Base-by-base conservation (phyloP, 768 basidiomycete species). In the Guyanaporus albipodus region DNA sequence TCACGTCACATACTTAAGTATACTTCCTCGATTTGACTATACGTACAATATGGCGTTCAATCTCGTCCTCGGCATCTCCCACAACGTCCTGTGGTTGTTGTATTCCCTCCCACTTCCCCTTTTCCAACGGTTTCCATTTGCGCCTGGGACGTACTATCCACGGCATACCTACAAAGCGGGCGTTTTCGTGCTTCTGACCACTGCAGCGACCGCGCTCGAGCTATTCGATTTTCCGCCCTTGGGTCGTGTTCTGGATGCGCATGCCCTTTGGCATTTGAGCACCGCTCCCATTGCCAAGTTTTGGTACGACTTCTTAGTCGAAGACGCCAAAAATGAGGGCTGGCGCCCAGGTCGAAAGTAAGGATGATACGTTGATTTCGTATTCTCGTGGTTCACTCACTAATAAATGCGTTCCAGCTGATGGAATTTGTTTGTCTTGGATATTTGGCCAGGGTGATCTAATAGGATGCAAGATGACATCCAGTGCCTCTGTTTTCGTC, bases 1-100 rank as follows among this genome's bases (percentile, higher is more conserved):
- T 10, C 95, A 98, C 61, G 68, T 92, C 56, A 75, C 82, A 11
- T 97, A 97, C 70, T 74, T 97, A 34, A 75, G 75, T 36, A 62
- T 83, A 12, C 76, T 83, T 36, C 83, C 85, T 22, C 81, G 85
- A 42, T 96, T 95, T 69, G 85, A 94, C 69, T 98, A 99, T 64
- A 69, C 84, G 7, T 99, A 96, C 73, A 97, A 98, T 73, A 89
- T 95, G 67, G 62, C 73, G 0, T 91, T 90, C 73, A 93, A 91
- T 67, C 67, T 93, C 57, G 53, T 69, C 46, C 54, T 97, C 48
- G 95, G 91, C 2, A 55, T 92, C 27, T 49, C 71, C 1, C 93
- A 97, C 67, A 92, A 95, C 63, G 29, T 78, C 22, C 64, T 95
- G 14, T 98, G 96, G 95, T 60, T 84, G 24, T 44, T 78, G 11